Conservation (phyloP, 2,329 filamentous ascomycete genomes). For the Neophaeococcomyces aloes region DNA sequence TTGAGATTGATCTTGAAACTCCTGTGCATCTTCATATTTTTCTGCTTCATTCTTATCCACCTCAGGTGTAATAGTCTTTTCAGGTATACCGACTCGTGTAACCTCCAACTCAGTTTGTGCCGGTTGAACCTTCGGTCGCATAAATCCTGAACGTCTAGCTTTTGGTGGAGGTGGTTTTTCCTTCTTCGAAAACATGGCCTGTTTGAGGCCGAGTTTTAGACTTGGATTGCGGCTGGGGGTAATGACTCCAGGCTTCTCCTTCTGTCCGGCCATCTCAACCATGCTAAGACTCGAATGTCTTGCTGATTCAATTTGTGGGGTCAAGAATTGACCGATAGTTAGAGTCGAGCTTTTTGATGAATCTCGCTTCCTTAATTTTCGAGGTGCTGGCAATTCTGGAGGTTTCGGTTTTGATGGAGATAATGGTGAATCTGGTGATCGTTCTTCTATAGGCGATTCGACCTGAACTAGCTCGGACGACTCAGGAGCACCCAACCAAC, state of each 20-base stretch:
- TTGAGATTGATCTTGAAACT: neutral
- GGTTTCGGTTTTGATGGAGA: slow-evolving; percentile 21
- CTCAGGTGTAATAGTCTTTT: neutral
- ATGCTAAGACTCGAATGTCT: slow-evolving; percentile 66
- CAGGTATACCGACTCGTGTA: slow-evolving; percentile 8
- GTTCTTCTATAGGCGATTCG: slow-evolving; percentile 17
- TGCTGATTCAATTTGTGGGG: slow-evolving; percentile 46
- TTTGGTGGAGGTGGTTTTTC: slow-evolving; percentile 22
- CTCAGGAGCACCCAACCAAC: slow-evolving; percentile 34
- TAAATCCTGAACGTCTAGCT: slow-evolving; percentile 23
- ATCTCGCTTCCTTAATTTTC: slow-evolving; percentile 24
- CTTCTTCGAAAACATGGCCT: slow-evolving; percentile 16
- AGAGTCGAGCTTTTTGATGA: slow-evolving; percentile 24
- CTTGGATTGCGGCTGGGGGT: slow-evolving; percentile 55
- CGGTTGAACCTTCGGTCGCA: slow-evolving; percentile 10
- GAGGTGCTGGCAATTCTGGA: slow-evolving; percentile 39
- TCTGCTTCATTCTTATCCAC: slow-evolving; percentile 1
- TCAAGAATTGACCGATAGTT: slow-evolving; percentile 21
- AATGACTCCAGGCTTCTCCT: slow-evolving; percentile 70
- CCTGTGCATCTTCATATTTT: slow-evolving; percentile 2
- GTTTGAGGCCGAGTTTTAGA: slow-evolving; percentile 19
- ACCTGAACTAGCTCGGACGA: slow-evolving; percentile 21
- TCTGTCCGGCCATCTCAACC: slow-evolving; percentile 65
- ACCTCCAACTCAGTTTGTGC: slow-evolving; percentile 12
- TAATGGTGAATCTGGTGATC: slow-evolving; percentile 13